Base-by-base conservation (phyloP, 2,329 filamentous ascomycete genomes). In the Cordyceps farinosa region DNA sequence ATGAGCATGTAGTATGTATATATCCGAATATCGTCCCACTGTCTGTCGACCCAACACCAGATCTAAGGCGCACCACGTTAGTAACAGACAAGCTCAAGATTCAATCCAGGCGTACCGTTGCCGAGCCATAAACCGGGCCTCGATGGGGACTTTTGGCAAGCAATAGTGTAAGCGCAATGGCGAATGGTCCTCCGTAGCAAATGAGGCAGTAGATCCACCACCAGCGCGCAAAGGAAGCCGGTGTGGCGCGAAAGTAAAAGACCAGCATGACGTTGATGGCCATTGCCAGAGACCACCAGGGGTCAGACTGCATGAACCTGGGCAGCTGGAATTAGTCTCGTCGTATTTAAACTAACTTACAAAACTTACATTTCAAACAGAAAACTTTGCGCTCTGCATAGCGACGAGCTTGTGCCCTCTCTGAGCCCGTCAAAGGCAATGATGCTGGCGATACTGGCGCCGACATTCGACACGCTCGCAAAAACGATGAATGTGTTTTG, bases 251-350 rank as follows among this genome's bases (percentile, higher is more conserved):
- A 67, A 82, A 82, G 74, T 86, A 87, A 72, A 87, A 87, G 64
- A 87, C 84, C 58, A 93, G 81, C 69, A 89, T 90, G 66, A 94
- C 90, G 70, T 94, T 95, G 71, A 89, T 80, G 3, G 90, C 90
- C 90, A 95, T 94, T 66, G 89, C 89, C 61, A 92, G 84, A 0
- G 89, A 90, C 90, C 88, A 92, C 77, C 90, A 83, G 0, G 88
- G 86, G 74, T 91, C 89, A 5, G 88, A 89, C 67, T 89, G 87
- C 84, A 90, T 89, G 73, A 91, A 92, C 85, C 87, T 91, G 66
- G 10, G 27, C 11, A 34, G 45, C 15, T 42, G 30, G 15, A 22
- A 32, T 61, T 27, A 61, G 40, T 27, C 13, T 45, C 11, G 51
- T 17, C 27, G 22, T 2, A 40, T 36, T 9, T 4, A 2, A 27